Percentiles rank a stretch among this genome's conserved stretches.
phyloP scores from a whole-genome alignment of 2,329 filamentous ascomycete genomes.

The Dryadomyces quercus-mongolicae region DNA sequence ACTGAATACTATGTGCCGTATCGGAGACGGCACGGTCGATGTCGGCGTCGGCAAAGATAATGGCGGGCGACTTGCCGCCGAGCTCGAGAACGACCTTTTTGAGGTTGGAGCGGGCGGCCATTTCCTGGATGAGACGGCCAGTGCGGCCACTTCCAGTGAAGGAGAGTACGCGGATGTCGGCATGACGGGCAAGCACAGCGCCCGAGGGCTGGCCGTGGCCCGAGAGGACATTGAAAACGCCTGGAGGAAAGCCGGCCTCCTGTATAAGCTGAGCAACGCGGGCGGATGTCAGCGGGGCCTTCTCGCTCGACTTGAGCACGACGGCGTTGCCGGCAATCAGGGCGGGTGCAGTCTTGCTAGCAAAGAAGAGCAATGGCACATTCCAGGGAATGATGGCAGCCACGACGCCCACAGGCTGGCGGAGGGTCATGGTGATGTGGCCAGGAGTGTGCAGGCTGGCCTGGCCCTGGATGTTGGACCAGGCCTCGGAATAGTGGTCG shows the following conservation, averaged over 20 bases:
- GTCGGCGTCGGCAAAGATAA: conserved; percentile 46
- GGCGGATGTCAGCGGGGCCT: conserved; percentile 42
- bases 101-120: conserved; percentile 44
- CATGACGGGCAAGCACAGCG: conserved; percentile 12
- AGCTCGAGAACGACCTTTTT: conserved; percentile 50
- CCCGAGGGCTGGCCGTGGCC: conserved; percentile 36
- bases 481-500: conserved; percentile 30
- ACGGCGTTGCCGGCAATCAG: conserved; percentile 44
- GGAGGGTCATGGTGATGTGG: conserved; percentile 30
- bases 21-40: conserved; percentile 45
- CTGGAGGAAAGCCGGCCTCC: conserved; percentile 57
- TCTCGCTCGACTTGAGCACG: conserved; percentile 44
- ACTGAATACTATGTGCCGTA: conserved; percentile 22
- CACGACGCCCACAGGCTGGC: conserved; percentile 39
- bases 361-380: conserved; percentile 52
- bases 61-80: conserved; percentile 47
- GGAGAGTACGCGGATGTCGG: conserved; percentile 43
- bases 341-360: conserved; percentile 55
- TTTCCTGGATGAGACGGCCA: conserved; percentile 48
- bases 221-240: conserved; percentile 57
- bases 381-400: conserved; percentile 53
- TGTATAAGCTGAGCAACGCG: conserved; percentile 49
- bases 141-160: conserved; percentile 50
- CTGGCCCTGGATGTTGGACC: conserved; percentile 29
- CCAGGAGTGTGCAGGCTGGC: conserved; percentile 35